phyloP scores from a whole-genome alignment of 2,329 filamentous ascomycete species.

The Rhytidhysteron rufulum region DNA sequence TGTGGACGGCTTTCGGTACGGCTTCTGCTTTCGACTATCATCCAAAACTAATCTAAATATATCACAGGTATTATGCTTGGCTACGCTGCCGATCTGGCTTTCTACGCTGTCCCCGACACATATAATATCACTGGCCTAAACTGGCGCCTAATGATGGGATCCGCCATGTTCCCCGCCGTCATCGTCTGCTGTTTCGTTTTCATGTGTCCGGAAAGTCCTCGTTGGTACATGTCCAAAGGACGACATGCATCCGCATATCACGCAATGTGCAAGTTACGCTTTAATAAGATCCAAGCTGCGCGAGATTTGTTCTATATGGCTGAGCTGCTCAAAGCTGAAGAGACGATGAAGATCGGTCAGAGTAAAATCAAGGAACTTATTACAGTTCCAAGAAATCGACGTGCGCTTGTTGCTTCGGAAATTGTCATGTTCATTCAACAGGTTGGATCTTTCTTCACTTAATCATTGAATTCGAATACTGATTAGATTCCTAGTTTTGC shows the following conservation, averaged over 20 bases:
- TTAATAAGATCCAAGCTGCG: conserved; percentile 50
- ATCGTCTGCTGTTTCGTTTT: conserved; percentile 23
- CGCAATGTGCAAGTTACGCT: conserved; percentile 51
- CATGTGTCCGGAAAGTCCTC: conserved; percentile 20
- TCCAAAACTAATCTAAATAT: neutral
- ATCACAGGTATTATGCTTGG: conserved; percentile 37
- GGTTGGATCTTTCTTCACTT: conserved; percentile 13
- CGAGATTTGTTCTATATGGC: conserved; percentile 51
- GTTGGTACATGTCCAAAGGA: conserved; percentile 22
- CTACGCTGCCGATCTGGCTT: conserved; percentile 18
- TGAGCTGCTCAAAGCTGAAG: conserved; percentile 29
- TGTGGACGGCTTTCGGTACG: conserved; percentile 53
- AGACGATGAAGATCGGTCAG: conserved; percentile 28
- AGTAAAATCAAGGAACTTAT: conserved; percentile 25
- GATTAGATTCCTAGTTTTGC: conserved; percentile 14
- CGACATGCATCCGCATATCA: conserved; percentile 18
- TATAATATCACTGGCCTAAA: conserved; percentile 17
- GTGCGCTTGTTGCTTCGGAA: conserved; percentile 22
- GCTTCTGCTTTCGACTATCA: neutral
- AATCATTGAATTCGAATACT: neutral
- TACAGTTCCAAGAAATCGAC: conserved; percentile 23
- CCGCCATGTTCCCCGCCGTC: conserved; percentile 21
- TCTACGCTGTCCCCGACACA: conserved; percentile 19
- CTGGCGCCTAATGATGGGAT: conserved; percentile 26
- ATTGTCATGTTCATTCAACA: conserved; percentile 35